Conservation (phyloP, 1,139 yeast species). For the Blastobotrys buckinghamii region DNA sequence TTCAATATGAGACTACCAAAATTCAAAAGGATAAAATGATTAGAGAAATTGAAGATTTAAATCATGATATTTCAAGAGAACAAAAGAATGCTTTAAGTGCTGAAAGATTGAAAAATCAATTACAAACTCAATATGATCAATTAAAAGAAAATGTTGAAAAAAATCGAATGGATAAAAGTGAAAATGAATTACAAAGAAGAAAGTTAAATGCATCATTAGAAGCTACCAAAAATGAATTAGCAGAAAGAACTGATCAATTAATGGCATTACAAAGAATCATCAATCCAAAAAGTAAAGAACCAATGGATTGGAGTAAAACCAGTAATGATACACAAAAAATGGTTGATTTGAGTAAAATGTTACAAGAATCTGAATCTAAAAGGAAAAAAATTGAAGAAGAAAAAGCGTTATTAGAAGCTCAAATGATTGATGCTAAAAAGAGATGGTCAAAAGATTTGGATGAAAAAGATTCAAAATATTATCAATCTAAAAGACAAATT, state of each 20-base stretch:
- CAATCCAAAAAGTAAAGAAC: conserved; percentile 19
- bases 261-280: conserved; percentile 26
- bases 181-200: conserved; percentile 26
- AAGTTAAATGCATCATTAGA: conserved; percentile 27
- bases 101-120: conserved; percentile 19
- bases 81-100: conserved; percentile 26
- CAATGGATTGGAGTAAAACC: conserved; percentile 18
- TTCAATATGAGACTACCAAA: conserved; percentile 22
- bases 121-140: conserved; percentile 24
- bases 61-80: conserved; percentile 28
- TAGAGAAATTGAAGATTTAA: conserved; percentile 70
- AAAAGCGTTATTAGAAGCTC: conserved; percentile 27
- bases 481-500: conserved; percentile 24
- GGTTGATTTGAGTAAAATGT: conserved; percentile 27
- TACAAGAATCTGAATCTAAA: conserved; percentile 27
- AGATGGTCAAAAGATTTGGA: conserved; percentile 26
- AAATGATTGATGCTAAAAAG: conserved; percentile 27
- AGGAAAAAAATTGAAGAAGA: conserved; percentile 29
- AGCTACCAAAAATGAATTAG: conserved; percentile 23
- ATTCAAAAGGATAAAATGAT: conserved; percentile 55
- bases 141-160: conserved; percentile 22
- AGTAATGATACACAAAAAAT: conserved; percentile 20
- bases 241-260: conserved; percentile 26
- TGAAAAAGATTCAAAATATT: conserved; percentile 25
- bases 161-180: conserved; percentile 28